Conservation (phyloP, 257 asterid genomes). For the Lycium barbarum region DNA sequence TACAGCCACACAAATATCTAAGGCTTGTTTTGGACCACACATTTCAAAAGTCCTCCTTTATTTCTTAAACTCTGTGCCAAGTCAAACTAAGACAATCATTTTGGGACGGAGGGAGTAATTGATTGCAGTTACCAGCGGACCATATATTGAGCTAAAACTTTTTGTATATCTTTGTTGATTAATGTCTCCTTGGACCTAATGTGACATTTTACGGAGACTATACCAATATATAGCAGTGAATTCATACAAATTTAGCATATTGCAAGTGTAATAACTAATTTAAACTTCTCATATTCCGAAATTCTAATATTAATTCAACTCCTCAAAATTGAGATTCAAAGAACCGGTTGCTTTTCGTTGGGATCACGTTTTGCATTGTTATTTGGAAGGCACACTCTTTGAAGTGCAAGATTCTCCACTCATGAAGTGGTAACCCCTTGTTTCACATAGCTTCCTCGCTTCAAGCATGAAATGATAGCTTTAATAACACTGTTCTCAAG, state of each 20-base stretch:
- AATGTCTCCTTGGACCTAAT: not conserved
- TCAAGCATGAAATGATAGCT: not conserved
- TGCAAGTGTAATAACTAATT: not conserved
- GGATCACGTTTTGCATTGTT: not conserved
- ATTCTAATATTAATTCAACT: not conserved
- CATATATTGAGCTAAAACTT: not conserved
- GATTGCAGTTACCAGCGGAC: slow-evolving; percentile 1
- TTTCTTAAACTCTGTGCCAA: no score
- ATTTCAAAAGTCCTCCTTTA: no score
- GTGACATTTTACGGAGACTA: not conserved
- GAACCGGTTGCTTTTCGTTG: not conserved
- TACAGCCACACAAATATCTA: no score
- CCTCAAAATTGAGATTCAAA: not conserved
- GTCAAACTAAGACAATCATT: no score
- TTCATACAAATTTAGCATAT: not conserved
- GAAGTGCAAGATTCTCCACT: not conserved
- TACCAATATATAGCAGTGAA: not conserved
- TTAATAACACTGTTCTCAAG: not conserved
- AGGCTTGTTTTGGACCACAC: no score
- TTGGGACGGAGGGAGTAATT: not conserved
- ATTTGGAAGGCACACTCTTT: not conserved
- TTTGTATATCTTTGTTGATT: not conserved
- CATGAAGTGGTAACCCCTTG: not conserved
- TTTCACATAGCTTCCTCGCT: not conserved
- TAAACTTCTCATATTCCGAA: not conserved